Base-by-base conservation (phyloP, 164 flowering plant genomes). In the Macadamia integrifolia region DNA sequence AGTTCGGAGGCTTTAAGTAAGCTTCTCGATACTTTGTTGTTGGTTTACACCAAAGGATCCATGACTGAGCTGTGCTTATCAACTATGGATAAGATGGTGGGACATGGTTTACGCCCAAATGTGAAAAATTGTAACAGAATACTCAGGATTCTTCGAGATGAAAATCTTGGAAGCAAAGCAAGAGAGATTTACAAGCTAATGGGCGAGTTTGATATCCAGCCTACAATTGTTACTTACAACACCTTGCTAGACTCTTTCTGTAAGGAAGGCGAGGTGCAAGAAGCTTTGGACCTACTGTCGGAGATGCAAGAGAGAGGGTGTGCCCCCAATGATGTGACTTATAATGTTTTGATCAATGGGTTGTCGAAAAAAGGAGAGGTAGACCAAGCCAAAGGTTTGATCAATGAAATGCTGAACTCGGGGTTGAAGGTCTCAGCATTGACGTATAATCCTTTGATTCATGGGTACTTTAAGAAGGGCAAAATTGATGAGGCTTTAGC, bases 121-220 rank as follows among this genome's bases (percentile, higher is more conserved):
- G 88, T 88, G 74, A 81, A 66, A 68, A 88, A 80, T 52, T 90
- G 93, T 76, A 90, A 88, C 77, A 87, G 85, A 64, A 71, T 90
- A 59, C 83, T 90, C 32, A 77, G 79, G 73, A 32, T 82, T 18
- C 83, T 88, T 56, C 77, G 89, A 62, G 82, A 88, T 75, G 71
- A 69, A 11, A 28, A 71, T 49, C 76, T 83, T 9, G 62, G 67
- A 43, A 48, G 0, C 8, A 74, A 72, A 75, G 90, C 79, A 0
- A 76, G 68, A 64, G 83, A 88, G 46, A 77, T 88, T 31, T 85
- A 84, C 74, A 63, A 62, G 15, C 58, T 56, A 65, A 90, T 88
- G 93, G 72, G 48, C 9, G 70, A 75, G 61, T 73, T 62, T 65
- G 87, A 89, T 46, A 77, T 90, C 59, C 63, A 65, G 66, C 89